phyloP scores from a whole-genome alignment of 73 alveolate species.

The Paramecium sexaurelia region DNA sequence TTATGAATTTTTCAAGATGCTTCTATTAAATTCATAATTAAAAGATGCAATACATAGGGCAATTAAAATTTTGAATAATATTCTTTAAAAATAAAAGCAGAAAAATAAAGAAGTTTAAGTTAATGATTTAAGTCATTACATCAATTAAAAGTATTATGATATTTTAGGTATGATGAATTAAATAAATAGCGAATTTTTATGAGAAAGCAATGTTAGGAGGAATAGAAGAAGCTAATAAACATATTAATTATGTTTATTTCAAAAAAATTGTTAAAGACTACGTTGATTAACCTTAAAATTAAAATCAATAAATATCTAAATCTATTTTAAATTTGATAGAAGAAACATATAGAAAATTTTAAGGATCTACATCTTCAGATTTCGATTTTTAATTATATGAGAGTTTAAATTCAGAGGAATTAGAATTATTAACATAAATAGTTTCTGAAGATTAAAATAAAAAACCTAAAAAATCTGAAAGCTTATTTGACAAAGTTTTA shows the following conservation, averaged over 20 bases:
- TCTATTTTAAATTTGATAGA: neutral
- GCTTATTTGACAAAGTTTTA: neutral
- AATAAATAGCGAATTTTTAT: neutral
- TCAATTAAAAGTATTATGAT: neutral
- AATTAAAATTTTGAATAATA: neutral
- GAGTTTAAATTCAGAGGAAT: neutral
- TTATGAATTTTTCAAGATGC: neutral
- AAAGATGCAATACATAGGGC: neutral
- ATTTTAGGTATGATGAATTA: neutral
- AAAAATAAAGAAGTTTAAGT: neutral
- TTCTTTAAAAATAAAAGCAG: neutral
- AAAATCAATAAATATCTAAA: neutral
- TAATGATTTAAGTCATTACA: neutral
- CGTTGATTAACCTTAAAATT: neutral
- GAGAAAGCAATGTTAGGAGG: neutral
- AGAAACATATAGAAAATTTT: neutral
- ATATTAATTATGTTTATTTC: neutral
- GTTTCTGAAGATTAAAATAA: neutral
- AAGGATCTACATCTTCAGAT: neutral
- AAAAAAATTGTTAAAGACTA: conserved; percentile 3
- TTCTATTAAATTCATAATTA: neutral
- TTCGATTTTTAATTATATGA: neutral
- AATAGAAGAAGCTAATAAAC: neutral
- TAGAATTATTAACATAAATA: neutral
- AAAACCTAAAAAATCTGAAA: neutral